A percentile compares a stretch with the other conserved stretches of the same genome.
These are phyloP conservation scores for Elongisporangium prolatum DNA, from an alignment of 352 stramenopile species.

Conservation along the genomic window DNA sequence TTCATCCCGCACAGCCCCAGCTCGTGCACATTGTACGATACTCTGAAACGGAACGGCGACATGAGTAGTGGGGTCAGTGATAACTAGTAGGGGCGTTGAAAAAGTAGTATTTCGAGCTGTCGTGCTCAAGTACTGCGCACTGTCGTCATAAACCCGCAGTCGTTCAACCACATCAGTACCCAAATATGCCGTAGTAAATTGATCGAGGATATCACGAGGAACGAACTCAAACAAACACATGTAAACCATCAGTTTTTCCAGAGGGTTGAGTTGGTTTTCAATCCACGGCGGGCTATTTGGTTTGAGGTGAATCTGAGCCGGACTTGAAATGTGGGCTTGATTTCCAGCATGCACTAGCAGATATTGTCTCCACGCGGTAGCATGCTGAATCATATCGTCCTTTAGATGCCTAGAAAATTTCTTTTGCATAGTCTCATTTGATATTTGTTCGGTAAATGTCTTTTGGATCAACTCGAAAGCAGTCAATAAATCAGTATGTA, in stretches of 20 bases:
- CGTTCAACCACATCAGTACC: slow-evolving; percentile 12
- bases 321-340: background rate
- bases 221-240: slow-evolving; percentile 23
- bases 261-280: slow-evolving; percentile 10
- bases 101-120: slow-evolving; percentile 8
- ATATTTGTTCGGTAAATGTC: slow-evolving; percentile 5
- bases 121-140: slow-evolving; percentile 7
- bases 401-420: slow-evolving; percentile 9
- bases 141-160: slow-evolving; percentile 12
- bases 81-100: slow-evolving; percentile 15
- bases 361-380: slow-evolving; percentile 21
- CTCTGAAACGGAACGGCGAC: background rate
- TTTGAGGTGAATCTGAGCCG: background rate
- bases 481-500: background rate
- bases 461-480: slow-evolving; percentile 18
- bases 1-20: background rate
- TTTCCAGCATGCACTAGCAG: slow-evolving; percentile 2
- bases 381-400: slow-evolving; percentile 25
- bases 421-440: background rate
- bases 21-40: background rate
- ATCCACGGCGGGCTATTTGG: slow-evolving; percentile 19
- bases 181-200: slow-evolving; percentile 20
- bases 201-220: slow-evolving; percentile 13
- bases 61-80: slow-evolving; percentile 13
- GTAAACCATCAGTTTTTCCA: slow-evolving; percentile 29